Percentiles rank a stretch among this genome's conserved stretches.
Evolutionary conservation across 2,329 filamentous ascomycete species (phyloP).

Genomic region (Ascochyta fabae): DNA sequence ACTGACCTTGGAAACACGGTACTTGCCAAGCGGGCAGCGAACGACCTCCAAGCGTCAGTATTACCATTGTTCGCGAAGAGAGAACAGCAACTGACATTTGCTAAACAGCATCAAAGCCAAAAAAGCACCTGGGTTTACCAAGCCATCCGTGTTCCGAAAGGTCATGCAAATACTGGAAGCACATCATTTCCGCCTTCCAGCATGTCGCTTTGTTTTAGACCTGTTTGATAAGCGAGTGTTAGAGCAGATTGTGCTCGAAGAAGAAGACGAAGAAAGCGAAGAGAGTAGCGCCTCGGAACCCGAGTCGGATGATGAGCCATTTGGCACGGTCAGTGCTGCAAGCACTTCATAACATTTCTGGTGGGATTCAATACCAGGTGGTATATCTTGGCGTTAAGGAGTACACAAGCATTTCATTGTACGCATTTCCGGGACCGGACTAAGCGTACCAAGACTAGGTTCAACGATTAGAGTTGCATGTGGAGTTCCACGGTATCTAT

Average conservation of each 20-base stretch:
- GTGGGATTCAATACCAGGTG: background rate
- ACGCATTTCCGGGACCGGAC: constrained; percentile 21
- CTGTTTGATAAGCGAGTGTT: constrained; percentile 92
- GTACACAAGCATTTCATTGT: constrained; percentile 29
- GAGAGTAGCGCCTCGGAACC: constrained; percentile 45
- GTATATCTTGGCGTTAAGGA: constrained; percentile 27
- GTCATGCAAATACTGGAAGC: constrained; percentile 84
- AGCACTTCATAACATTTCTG: constrained; percentile 23
- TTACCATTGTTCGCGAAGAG: background rate
- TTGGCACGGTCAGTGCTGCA: constrained; percentile 24
- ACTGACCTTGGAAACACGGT: constrained; percentile 93
- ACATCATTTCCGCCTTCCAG: constrained; percentile 86
- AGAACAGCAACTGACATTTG: constrained; percentile 22
- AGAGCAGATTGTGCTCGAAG: constrained; percentile 80
- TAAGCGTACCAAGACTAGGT: constrained; percentile 19
- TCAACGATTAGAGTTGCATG: constrained; percentile 24
- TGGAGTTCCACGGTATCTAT: constrained; percentile 28
- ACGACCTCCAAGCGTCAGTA: constrained; percentile 71
- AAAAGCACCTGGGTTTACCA: constrained; percentile 76
- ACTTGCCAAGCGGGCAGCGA: constrained; percentile 83
- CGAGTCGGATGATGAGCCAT: constrained; percentile 36
- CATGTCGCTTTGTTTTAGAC: constrained; percentile 89
- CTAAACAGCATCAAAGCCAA: constrained; percentile 71
- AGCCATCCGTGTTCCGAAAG: constrained; percentile 80
- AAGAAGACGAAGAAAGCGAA: constrained; percentile 58